Percentiles rank a stretch among this genome's conserved stretches.
Evolutionary conservation across 2,329 filamentous ascomycete genomes (phyloP).

Genomic region (Truncatella angustata): DNA sequence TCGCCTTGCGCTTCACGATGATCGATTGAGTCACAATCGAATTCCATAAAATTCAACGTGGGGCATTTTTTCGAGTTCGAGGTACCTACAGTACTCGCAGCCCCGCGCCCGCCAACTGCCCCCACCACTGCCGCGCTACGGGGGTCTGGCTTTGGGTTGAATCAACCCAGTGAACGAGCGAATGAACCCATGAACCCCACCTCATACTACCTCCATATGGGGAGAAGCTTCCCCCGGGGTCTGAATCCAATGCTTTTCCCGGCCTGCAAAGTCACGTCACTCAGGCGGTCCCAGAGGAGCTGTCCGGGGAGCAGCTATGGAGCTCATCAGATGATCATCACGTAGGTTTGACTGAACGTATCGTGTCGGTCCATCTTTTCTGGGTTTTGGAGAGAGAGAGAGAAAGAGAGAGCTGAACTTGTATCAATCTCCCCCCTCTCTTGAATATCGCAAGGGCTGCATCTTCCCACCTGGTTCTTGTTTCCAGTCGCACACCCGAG

Average conservation of each 20-base stretch:
- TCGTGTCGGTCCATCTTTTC: too few relatives aligned
- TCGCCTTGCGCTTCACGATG: background rate
- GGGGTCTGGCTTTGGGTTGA: background rate
- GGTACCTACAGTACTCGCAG: constrained; percentile 1
- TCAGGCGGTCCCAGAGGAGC: background rate
- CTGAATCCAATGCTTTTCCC: background rate
- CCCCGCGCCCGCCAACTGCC: background rate
- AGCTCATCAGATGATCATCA: background rate
- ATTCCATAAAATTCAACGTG: constrained; percentile 9
- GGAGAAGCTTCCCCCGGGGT: background rate
- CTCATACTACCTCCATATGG: too few relatives aligned
- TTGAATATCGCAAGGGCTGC: too few relatives aligned
- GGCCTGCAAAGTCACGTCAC: background rate
- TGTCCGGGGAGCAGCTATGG: background rate
- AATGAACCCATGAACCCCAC: too few relatives aligned
- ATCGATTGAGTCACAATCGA: constrained; percentile 3
- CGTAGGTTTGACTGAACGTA: too few relatives aligned
- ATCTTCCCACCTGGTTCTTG: too few relatives aligned
- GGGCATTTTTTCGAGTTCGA: constrained; percentile 3
- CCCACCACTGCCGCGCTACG: background rate
- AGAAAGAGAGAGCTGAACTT: too few relatives aligned
- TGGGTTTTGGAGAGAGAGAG: too few relatives aligned
- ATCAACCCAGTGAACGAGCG: too few relatives aligned
- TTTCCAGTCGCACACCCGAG: too few relatives aligned
- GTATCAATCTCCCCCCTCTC: too few relatives aligned